Evolutionary conservation across 495 filamentous ascomycete species (phyloP).

Genomic region (Penicillium atrosanguineum): DNA sequence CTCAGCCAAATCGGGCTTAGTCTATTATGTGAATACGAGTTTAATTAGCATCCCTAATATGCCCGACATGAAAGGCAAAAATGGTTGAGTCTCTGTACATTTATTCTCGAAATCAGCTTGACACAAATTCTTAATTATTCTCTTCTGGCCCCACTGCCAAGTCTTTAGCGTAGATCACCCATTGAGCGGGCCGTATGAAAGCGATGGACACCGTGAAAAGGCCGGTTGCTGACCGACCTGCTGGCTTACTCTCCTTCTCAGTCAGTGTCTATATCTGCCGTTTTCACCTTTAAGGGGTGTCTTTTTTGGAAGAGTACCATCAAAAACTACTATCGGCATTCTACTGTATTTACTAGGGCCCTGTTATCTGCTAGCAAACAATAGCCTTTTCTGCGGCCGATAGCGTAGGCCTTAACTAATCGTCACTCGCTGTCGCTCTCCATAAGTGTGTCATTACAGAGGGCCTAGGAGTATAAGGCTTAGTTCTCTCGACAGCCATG

Average conservation of each 20-base stretch:
- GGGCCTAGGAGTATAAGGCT: conserved; percentile 6
- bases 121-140: not conserved
- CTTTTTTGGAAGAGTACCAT: too few relatives aligned
- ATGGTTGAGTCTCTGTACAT: not conserved
- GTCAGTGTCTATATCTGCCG: too few relatives aligned
- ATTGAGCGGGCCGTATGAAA: not conserved
- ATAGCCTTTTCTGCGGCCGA: conserved; percentile 6
- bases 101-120: conserved; percentile 2
- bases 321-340: conserved; percentile 1
- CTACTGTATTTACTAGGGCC: conserved; percentile 5
- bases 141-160: not conserved
- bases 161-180: not conserved
- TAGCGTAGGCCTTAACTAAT: conserved; percentile 16
- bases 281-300: too few relatives aligned
- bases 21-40: too few relatives aligned
- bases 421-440: conserved; percentile 10
- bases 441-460: conserved; percentile 10
- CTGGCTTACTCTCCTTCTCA: too few relatives aligned
- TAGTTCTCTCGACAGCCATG: conserved; percentile 17
- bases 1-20: too few relatives aligned
- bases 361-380: conserved; percentile 11
- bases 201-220: conserved; percentile 9
- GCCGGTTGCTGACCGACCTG: too few relatives aligned
- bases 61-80: too few relatives aligned
- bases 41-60: too few relatives aligned